phyloP scores from a whole-genome alignment of 1,284 basidiomycete genomes.

The Sanguinoderma infundibulare region DNA sequence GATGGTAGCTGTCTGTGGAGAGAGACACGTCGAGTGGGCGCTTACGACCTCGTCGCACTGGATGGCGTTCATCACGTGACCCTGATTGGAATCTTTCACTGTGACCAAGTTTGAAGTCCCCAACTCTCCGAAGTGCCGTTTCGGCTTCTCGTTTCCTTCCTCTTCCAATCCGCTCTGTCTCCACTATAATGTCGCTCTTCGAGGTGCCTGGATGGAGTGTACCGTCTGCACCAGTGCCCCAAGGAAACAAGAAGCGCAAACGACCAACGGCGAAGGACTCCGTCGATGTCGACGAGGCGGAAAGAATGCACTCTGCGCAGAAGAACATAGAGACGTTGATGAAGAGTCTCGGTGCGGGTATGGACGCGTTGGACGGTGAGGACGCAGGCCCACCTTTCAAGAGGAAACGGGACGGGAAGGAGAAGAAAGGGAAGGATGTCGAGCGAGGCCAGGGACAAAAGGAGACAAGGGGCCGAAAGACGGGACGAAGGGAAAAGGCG shows the following conservation, averaged over 20 bases:
- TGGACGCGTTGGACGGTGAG: conserved; percentile 13
- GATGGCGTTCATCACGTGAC: conserved; percentile 1
- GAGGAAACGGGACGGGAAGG: conserved; percentile 23
- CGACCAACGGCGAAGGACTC: conserved; percentile 39
- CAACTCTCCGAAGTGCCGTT: neutral
- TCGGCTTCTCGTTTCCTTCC: neutral
- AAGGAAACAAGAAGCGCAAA: conserved; percentile 69
- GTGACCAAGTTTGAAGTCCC: neutral
- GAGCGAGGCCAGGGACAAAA: conserved; percentile 2
- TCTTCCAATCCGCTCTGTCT: neutral
- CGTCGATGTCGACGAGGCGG: conserved; percentile 38
- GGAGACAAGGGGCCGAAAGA: conserved; percentile 28
- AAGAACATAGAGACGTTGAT: conserved; percentile 83
- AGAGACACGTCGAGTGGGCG: neutral
- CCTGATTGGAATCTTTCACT: neutral
- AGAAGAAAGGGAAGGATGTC: conserved; percentile 11
- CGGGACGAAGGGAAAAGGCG: conserved; percentile 25
- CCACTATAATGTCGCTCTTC: conserved; percentile 54
- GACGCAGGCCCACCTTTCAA: conserved; percentile 2
- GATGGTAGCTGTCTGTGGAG: neutral
- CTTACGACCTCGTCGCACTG: neutral
- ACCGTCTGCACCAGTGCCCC: conserved; percentile 47
- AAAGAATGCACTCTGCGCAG: conserved; percentile 51
- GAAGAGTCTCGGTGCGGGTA: conserved; percentile 52
- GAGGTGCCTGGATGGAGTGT: conserved; percentile 77